A percentile compares a stretch with the other conserved stretches of the same genome.
phyloP scores from a whole-genome alignment of 177 flowering plant genomes.

The Vitis hybrid region DNA sequence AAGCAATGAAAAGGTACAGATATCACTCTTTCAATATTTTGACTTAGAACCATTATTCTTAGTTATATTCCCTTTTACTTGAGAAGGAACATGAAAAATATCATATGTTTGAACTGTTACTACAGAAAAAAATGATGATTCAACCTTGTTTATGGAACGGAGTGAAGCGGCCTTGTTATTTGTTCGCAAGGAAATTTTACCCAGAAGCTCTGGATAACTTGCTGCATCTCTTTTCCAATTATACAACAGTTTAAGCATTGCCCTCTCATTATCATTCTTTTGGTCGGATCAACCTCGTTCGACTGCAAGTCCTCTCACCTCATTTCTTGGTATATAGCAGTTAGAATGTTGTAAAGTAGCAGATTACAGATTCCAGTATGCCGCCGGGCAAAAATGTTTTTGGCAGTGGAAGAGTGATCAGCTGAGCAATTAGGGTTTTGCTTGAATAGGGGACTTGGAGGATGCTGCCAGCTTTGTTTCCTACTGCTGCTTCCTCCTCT shows the following conservation, averaged over 20 bases:
- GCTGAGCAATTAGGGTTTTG: neutral
- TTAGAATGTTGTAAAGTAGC: neutral
- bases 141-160: constrained; percentile 40
- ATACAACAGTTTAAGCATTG: constrained; percentile 20
- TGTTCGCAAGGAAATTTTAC: constrained; percentile 41
- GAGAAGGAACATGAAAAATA: constrained; percentile 11
- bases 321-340: neutral
- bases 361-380: neutral
- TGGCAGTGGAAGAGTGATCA: neutral
- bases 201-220: constrained; percentile 33
- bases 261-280: neutral
- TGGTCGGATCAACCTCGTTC: neutral
- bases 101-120: neutral
- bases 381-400: neutral
- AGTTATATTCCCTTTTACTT: too few species aligned
- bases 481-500: neutral
- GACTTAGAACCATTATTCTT: too few species aligned
- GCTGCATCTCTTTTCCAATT: constrained; percentile 32
- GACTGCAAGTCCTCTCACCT: too few species aligned
- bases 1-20: constrained; percentile 21
- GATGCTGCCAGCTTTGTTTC: neutral
- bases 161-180: constrained; percentile 30
- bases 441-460: neutral
- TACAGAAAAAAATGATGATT: constrained; percentile 22
- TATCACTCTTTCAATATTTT: neutral